Evolutionary conservation across 2,329 filamentous ascomycete genomes (phyloP).

Genomic region (Nemania sp.): DNA sequence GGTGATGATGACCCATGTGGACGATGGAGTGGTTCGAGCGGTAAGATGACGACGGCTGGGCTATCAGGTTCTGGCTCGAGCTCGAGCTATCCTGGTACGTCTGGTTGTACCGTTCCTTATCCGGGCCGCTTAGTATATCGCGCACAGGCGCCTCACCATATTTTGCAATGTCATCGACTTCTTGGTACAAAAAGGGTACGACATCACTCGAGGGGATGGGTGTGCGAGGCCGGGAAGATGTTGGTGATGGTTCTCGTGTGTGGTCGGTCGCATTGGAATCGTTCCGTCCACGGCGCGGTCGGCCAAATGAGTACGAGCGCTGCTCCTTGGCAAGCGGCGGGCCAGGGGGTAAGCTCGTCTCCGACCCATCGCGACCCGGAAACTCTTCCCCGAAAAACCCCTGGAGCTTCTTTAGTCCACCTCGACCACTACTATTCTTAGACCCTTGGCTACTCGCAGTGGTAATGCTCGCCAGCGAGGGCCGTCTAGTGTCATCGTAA

Average conservation of each 20-base stretch:
- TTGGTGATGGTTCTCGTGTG: slow-evolving; percentile 77
- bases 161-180: slow-evolving; percentile 80
- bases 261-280: slow-evolving; percentile 82
- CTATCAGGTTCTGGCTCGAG: slow-evolving; percentile 59
- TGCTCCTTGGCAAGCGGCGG: slow-evolving; percentile 66
- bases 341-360: slow-evolving; percentile 70
- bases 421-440: slow-evolving; percentile 75
- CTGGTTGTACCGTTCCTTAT: slow-evolving; percentile 73
- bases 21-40: slow-evolving; percentile 71
- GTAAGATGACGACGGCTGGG: slow-evolving; percentile 72
- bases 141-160: slow-evolving; percentile 83
- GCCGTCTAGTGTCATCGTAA: slow-evolving; percentile 79
- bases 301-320: slow-evolving; percentile 72
- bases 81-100: slow-evolving; percentile 61
- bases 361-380: slow-evolving; percentile 78
- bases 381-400: slow-evolving; percentile 95
- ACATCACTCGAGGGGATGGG: slow-evolving; percentile 91
- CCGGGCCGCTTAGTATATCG: slow-evolving; percentile 74
- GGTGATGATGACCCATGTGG: slow-evolving; percentile 72
- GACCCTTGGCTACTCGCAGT: slow-evolving; percentile 88
- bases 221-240: slow-evolving; percentile 82
- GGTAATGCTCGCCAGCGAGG: slow-evolving; percentile 88
- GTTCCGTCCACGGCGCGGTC: slow-evolving; percentile 78
- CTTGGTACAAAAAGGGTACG: slow-evolving; percentile 97
- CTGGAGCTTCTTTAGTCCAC: slow-evolving; percentile 84